Base-by-base conservation (phyloP, 2,329 filamentous ascomycete species). In the Rosellinia necatrix region DNA sequence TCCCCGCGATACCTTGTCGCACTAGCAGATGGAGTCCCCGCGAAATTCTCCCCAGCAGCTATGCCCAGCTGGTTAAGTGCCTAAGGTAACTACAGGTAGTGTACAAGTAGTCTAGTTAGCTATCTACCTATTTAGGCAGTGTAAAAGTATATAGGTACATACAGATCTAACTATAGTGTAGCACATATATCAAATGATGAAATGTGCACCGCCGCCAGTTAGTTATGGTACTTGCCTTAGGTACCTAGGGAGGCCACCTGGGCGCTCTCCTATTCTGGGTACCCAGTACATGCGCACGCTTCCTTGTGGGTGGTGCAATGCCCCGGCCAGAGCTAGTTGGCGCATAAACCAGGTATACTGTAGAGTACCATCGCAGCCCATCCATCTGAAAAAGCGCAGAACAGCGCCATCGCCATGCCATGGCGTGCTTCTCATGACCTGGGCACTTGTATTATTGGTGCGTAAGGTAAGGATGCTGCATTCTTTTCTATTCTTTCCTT, bases 1-100 rank as follows among this genome's bases (percentile, higher is more conserved):
- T 54, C 56, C 59, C 53, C 53, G 53, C 51, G 43, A 49, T 54
- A 50, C 41, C 47, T 35, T 55, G 51, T 59, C 55, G 44, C 53
- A 56, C 53, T 44, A 53, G 38, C 7, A 37, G 43, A 49, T 54
- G 53, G 53, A 55, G 49, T 48, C 56, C 59, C 56, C 56, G 59
- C 56, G 59, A 53, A 57, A 32, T 38, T 10, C 21, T 27, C 35
- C 15, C 30, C 29, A n/a, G n/a, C n/a, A n/a, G n/a, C 43, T 37
- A 49, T 54, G 35, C 50, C 49, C 46, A 34, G 47, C 4, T 17
- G 17, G n/a, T n/a, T n/a, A n/a, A n/a, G n/a, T n/a, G n/a, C n/a
- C n/a, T n/a, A n/a, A n/a, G n/a, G n/a, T n/a, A n/a, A n/a, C n/a
- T n/a, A n/a, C n/a, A n/a, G n/a, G n/a, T n/a, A n/a, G n/a, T n/a